These are phyloP conservation scores for Davidsoniella eucalypti DNA, from an alignment of 2,329 filamentous ascomycete species.

Conservation along the genomic window DNA sequence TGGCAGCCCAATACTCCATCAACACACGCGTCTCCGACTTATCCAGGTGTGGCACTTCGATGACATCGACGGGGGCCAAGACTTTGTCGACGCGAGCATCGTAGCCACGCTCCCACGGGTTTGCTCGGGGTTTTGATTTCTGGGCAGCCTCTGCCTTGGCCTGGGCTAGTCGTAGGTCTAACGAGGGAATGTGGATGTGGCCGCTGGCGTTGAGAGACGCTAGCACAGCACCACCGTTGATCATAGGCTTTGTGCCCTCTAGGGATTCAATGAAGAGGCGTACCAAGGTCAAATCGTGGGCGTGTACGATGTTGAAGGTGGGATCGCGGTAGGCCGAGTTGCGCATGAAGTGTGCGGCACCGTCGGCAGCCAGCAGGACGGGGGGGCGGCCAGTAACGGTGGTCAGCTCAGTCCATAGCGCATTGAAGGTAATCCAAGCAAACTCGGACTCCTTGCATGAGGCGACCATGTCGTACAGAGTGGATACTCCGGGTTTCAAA, in stretches of 20 bases:
- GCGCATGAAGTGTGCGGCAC: constrained; percentile 66
- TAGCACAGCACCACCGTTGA: constrained; percentile 65
- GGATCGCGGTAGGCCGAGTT: constrained; percentile 58
- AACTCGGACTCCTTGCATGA: constrained; percentile 59
- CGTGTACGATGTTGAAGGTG: constrained; percentile 59
- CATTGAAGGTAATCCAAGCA: constrained; percentile 65
- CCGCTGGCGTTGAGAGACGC: constrained; percentile 62
- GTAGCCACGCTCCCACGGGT: constrained; percentile 40
- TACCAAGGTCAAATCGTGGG: constrained; percentile 67
- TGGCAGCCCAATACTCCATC: constrained; percentile 87
- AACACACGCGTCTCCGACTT: constrained; percentile 60
- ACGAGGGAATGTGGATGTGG: constrained; percentile 41
- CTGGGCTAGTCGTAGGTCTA: constrained; percentile 51
- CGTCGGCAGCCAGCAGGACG: constrained; percentile 64
- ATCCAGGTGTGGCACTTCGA: constrained; percentile 50
- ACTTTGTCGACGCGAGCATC: constrained; percentile 39
- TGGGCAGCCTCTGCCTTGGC: constrained; percentile 28
- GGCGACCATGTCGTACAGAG: constrained; percentile 52
- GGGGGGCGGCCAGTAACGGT: constrained; percentile 32
- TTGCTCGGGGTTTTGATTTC: constrained; percentile 24
- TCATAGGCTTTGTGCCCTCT: constrained; percentile 36
- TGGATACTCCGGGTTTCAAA: constrained; percentile 42
- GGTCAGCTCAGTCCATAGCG: constrained; percentile 64
- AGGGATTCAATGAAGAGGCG: constrained; percentile 60
- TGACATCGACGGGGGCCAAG: constrained; percentile 32